Evolutionary conservation across 1,139 yeast species (phyloP).

Genomic region (Debaryomycetaceae sp.): DNA sequence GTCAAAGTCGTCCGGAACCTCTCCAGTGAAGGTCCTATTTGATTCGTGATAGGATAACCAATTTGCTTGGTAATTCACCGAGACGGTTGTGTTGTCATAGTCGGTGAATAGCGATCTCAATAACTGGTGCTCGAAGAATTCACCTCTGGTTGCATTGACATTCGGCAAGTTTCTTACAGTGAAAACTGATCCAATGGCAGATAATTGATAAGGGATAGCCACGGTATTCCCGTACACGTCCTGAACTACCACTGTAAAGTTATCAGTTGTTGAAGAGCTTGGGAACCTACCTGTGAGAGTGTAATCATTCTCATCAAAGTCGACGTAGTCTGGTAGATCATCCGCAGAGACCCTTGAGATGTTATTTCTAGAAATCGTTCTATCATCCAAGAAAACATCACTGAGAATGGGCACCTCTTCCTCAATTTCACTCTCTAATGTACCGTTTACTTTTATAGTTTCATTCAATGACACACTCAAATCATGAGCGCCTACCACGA

Average conservation of each 20-base stretch:
- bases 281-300: conserved; percentile 63
- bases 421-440: conserved; percentile 53
- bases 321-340: conserved; percentile 61
- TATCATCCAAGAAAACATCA: conserved; percentile 59
- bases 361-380: conserved; percentile 42
- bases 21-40: conserved; percentile 68
- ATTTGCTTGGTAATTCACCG: conserved; percentile 42
- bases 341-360: conserved; percentile 49
- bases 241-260: conserved; percentile 54
- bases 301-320: conserved; percentile 37
- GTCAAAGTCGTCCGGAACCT: conserved; percentile 59
- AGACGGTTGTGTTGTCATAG: conserved; percentile 45
- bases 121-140: conserved; percentile 54
- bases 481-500: conserved; percentile 85
- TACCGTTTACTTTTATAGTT: conserved; percentile 62
- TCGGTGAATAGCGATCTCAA: conserved; percentile 54
- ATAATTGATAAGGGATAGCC: conserved; percentile 50
- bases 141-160: conserved; percentile 64
- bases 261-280: conserved; percentile 32
- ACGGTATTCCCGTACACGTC: conserved; percentile 68
- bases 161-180: conserved; percentile 49
- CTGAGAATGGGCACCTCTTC: conserved; percentile 58
- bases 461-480: conserved; percentile 59
- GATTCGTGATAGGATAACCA: conserved; percentile 65
- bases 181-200: conserved; percentile 49